phyloP scores from a whole-genome alignment of 805 yeast genomes.

The Kuraishia molischiana region DNA sequence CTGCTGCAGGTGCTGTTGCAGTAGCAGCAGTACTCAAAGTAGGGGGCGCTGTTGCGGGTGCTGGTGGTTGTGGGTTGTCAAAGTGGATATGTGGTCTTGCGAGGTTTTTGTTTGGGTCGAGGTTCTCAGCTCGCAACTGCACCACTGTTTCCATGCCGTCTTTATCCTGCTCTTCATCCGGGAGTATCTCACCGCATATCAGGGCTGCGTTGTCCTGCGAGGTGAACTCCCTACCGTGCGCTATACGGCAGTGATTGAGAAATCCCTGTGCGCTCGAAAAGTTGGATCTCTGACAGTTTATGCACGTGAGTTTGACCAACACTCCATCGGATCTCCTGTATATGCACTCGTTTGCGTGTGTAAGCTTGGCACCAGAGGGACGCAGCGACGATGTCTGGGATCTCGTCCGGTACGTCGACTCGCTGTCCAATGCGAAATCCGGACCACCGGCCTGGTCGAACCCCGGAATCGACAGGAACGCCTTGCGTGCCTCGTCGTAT shows the following conservation, averaged over 20 bases:
- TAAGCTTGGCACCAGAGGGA: slow-evolving; percentile 30
- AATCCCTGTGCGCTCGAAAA: slow-evolving; percentile 78
- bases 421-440: slow-evolving; percentile 1
- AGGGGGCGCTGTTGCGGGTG: not conserved
- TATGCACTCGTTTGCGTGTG: slow-evolving; percentile 31
- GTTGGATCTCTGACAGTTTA: slow-evolving; percentile 55
- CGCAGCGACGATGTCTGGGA: slow-evolving; percentile 41
- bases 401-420: slow-evolving; percentile 31
- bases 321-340: slow-evolving; percentile 65
- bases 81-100: slow-evolving; percentile 25
- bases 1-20: slow-evolving; percentile 1
- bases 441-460: not conserved
- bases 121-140: slow-evolving; percentile 21
- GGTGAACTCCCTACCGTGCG: slow-evolving; percentile 61
- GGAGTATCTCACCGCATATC: slow-evolving; percentile 49
- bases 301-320: slow-evolving; percentile 58
- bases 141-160: slow-evolving; percentile 32
- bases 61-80: slow-evolving; percentile 6
- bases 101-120: slow-evolving; percentile 33
- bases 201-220: slow-evolving; percentile 71
- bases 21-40: not conserved
- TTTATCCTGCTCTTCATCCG: slow-evolving; percentile 46
- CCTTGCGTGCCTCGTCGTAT: slow-evolving; percentile 4
- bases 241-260: slow-evolving; percentile 64
- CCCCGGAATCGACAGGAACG: not conserved